A percentile compares a stretch with the other conserved stretches of the same genome.
phyloP scores from a whole-genome alignment of 2,329 filamentous ascomycete genomes.

The Alternaria brassicae region DNA sequence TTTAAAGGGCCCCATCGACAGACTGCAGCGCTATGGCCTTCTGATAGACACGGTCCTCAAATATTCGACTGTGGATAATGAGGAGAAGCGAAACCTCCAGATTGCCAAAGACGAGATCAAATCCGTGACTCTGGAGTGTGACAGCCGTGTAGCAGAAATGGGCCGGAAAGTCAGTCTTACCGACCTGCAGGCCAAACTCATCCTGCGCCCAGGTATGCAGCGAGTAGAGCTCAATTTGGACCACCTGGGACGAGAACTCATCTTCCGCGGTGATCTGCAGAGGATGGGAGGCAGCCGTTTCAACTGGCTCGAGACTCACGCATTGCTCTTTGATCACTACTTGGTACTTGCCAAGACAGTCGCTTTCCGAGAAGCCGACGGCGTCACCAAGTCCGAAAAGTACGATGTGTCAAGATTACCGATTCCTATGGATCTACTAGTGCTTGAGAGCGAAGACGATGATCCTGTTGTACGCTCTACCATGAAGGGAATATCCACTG shows the following conservation, averaged over 20 bases:
- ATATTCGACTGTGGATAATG: constrained; percentile 81
- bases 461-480: constrained; percentile 84
- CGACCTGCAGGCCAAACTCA: constrained; percentile 82
- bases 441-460: constrained; percentile 90
- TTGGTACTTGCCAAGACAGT: constrained; percentile 87
- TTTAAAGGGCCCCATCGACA: constrained; percentile 89
- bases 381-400: constrained; percentile 75
- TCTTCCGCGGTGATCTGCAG: constrained; percentile 88
- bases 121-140: constrained; percentile 86
- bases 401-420: constrained; percentile 96
- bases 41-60: constrained; percentile 83
- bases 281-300: constrained; percentile 88
- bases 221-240: constrained; percentile 85
- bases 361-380: constrained; percentile 70
- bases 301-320: constrained; percentile 92
- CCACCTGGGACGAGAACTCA: constrained; percentile 89
- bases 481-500: constrained; percentile 71
- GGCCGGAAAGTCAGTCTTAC: constrained; percentile 87
- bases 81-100: constrained; percentile 85
- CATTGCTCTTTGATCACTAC: constrained; percentile 95
- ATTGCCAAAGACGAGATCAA: constrained; percentile 93
- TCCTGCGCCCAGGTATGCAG: constrained; percentile 86
- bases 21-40: constrained; percentile 87
- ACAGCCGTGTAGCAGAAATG: constrained; percentile 90
- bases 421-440: constrained; percentile 94